Evolutionary conservation across 495 filamentous ascomycete genomes (phyloP).

Genomic region (Penicillium goetzii): DNA sequence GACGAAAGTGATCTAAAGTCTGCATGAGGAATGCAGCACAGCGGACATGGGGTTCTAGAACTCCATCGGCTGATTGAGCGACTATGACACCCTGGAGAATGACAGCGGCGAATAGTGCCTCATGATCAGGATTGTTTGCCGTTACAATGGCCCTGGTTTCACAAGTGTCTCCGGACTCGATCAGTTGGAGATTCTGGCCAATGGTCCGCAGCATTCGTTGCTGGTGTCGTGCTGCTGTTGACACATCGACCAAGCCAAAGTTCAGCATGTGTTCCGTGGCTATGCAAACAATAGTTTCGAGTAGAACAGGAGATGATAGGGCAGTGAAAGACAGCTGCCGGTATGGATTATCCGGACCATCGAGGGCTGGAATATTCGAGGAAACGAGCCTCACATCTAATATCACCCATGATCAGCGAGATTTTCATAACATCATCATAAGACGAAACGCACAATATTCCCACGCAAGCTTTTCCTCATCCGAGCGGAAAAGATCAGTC

Average conservation of each 20-base stretch:
- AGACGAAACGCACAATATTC: slow-evolving; percentile 30
- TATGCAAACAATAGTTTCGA: slow-evolving; percentile 36
- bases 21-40: slow-evolving; percentile 37
- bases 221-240: slow-evolving; percentile 31
- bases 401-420: not conserved
- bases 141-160: slow-evolving; percentile 11
- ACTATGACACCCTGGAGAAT: slow-evolving; percentile 34
- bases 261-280: slow-evolving; percentile 39
- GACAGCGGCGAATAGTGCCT: slow-evolving; percentile 31
- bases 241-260: slow-evolving; percentile 31
- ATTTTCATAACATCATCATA: not conserved
- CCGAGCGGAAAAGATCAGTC: slow-evolving; percentile 19
- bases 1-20: slow-evolving; percentile 23
- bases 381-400: slow-evolving; percentile 35
- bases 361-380: slow-evolving; percentile 33
- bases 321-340: slow-evolving; percentile 34
- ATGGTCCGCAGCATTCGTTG: slow-evolving; percentile 33
- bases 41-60: slow-evolving; percentile 34
- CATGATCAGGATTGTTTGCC: slow-evolving; percentile 17
- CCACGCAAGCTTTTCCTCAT: slow-evolving; percentile 32
- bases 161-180: slow-evolving; percentile 11
- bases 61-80: slow-evolving; percentile 32
- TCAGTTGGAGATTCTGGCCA: slow-evolving; percentile 25
- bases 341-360: slow-evolving; percentile 37
- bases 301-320: slow-evolving; percentile 30